Conservation (phyloP, 352 stramenopile genomes). For the Pilasporangium apinafurcum region DNA sequence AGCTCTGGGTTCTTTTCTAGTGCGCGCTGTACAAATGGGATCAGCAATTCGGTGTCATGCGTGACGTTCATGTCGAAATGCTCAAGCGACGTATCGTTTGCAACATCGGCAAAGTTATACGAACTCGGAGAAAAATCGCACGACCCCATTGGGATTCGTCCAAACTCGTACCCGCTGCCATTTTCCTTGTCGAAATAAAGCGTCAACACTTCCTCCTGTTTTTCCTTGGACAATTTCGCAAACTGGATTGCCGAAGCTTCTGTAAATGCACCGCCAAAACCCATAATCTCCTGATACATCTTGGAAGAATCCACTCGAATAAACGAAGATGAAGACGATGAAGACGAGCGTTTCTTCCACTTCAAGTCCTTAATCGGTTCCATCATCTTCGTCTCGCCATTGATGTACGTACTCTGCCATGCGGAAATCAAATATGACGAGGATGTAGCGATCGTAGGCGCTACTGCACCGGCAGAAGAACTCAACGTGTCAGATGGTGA, state of each 20-base stretch:
- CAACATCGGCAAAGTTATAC: slow-evolving; percentile 86
- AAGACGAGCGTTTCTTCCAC: slow-evolving; percentile 21
- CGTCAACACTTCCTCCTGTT: slow-evolving; percentile 81
- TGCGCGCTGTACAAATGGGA: slow-evolving; percentile 81
- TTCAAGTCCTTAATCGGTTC: slow-evolving; percentile 35
- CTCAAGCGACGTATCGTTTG: slow-evolving; percentile 52
- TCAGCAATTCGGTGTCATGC: slow-evolving; percentile 75
- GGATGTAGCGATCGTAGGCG: neutral
- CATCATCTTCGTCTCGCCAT: slow-evolving; percentile 62
- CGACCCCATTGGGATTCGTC: slow-evolving; percentile 88
- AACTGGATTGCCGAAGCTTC: slow-evolving; percentile 89
- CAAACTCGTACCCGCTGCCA: slow-evolving; percentile 84
- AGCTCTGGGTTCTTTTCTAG: slow-evolving; percentile 55
- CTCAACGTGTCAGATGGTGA: neutral
- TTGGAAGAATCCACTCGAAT: slow-evolving; percentile 47
- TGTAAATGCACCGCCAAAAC: slow-evolving; percentile 92
- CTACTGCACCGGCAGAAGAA: neutral
- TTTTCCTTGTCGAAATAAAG: slow-evolving; percentile 83
- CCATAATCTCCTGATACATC: slow-evolving; percentile 74
- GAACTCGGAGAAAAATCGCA: slow-evolving; percentile 83
- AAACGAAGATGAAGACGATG: slow-evolving; percentile 13
- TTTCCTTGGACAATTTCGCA: slow-evolving; percentile 55
- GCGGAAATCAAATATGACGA: too few species aligned
- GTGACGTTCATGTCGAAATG: slow-evolving; percentile 77
- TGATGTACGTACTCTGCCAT: slow-evolving; percentile 62